A percentile compares a stretch with the other conserved stretches of the same genome.
phyloP scores from a whole-genome alignment of 306 rosid species.

The Amphicarpaea edgeworthii region DNA sequence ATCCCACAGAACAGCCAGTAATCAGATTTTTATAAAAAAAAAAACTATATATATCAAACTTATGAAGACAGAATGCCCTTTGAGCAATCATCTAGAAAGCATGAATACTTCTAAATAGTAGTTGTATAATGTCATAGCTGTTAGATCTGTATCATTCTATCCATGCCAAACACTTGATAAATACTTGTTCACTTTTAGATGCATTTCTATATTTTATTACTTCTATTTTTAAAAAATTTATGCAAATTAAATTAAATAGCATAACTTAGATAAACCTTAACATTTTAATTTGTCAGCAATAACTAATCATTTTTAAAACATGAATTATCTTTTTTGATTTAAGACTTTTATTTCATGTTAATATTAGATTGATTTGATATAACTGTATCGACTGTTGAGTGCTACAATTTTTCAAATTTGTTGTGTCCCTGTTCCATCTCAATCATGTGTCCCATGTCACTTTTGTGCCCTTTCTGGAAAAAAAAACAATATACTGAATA shows the following conservation, averaged over 20 bases:
- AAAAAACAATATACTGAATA: too few species aligned
- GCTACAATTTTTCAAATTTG: background rate
- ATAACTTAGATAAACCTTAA: background rate
- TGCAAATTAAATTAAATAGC: background rate
- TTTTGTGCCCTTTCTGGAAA: background rate
- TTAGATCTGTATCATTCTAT: background rate
- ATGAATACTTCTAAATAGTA: background rate
- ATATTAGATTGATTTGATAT: background rate
- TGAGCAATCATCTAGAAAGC: background rate
- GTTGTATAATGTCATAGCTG: background rate
- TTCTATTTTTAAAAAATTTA: background rate
- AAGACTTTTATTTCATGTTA: background rate
- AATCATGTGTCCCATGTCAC: background rate
- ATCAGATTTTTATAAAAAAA: constrained; percentile 16
- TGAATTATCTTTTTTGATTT: background rate
- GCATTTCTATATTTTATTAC: background rate
- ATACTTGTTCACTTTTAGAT: background rate
- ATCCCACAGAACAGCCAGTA: constrained; percentile 30
- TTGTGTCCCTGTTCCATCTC: background rate
- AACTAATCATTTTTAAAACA: background rate
- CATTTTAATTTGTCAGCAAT: background rate
- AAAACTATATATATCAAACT: too few species aligned
- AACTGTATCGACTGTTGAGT: too few species aligned
- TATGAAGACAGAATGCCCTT: background rate
- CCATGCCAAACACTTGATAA: background rate